Base-by-base conservation (phyloP, 1,284 basidiomycete genomes). In the Pseudozyma sp. region DNA sequence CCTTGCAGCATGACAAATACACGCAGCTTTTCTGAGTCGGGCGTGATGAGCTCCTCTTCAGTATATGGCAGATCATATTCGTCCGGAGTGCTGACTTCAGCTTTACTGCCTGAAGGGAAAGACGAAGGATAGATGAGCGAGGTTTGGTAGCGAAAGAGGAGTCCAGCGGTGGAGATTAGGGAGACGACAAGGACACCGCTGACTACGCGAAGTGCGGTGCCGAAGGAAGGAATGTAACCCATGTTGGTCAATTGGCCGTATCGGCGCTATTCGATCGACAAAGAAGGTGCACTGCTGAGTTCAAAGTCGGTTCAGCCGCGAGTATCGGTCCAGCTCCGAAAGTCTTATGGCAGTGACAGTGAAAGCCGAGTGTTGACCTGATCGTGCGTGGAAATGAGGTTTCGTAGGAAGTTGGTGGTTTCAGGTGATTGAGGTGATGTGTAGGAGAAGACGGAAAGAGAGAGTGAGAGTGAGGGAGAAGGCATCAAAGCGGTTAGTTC, bases 61-160 rank as follows among this genome's bases (percentile, higher is more conserved):
- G 67, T 70, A 61, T 70, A 85, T 9, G 81, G 80, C 31, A 85
- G 38, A 34, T 77, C 78, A 55, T 77, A 83, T 45, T 68, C 65
- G 53, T 83, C 81, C 1, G 83, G 83, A 11, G 81, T 79, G 36
- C 63, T 64, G 55, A 82, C 78, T 36, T 79, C 54, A 13, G 77
- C 74, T 45, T 82, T 77, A 18, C 78, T 79, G 8, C 81, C 82
- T 2, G 76, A 19, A 11, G 83, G 83, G 60, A 85, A 78, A 7
- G 70, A 73, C 14, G 79, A 59, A 2, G 82, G 81, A 53, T 85
- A 85, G 57, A 85, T 81, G 52, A 85, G 73, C 16, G 75, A 76
- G 1, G 77, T 70, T 58, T 85, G 83, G 59, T 84, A 84, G 51
- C 77, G 68, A 59, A 80, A 85, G 18, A 85, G 70, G 16, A 85